These are phyloP conservation scores for Eimeria maxima DNA, from an alignment of 169 alveolate genomes.

Conservation along the genomic window DNA sequence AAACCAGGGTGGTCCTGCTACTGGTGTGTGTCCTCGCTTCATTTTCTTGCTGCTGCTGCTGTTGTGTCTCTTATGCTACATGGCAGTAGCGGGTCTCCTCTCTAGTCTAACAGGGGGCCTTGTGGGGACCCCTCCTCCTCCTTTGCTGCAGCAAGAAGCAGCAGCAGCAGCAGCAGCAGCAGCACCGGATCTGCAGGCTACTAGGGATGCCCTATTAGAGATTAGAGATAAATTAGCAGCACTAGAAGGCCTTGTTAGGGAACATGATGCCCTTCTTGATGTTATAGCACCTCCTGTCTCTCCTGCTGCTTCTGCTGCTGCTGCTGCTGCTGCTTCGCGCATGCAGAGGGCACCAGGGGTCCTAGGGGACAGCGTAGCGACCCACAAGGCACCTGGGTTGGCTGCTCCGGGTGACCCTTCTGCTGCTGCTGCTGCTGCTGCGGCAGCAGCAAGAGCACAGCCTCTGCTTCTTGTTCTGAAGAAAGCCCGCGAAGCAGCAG, in stretches of 20 bases:
- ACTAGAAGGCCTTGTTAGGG: background rate
- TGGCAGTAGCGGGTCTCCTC: background rate
- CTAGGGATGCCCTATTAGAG: background rate
- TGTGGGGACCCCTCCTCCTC: background rate
- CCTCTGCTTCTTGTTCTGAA: constrained; percentile 1
- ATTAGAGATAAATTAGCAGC: background rate
- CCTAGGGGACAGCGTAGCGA: constrained; percentile 4
- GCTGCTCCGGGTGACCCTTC: background rate
- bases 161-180: background rate
- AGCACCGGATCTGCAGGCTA: constrained; percentile 15
- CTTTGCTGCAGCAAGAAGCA: background rate
- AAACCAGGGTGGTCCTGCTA: no score
- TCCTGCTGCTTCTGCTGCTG: constrained; percentile 37
- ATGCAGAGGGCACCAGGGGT: background rate
- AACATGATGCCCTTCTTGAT: background rate
- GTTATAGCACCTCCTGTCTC: background rate
- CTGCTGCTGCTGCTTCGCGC: constrained; percentile 36
- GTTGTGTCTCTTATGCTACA: constrained; percentile 8
- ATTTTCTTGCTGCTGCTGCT: constrained; percentile 43
- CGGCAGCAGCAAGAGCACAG: constrained; percentile 57
- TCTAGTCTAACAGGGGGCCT: background rate
- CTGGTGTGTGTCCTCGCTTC: background rate
- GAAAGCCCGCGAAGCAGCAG: constrained; percentile 25
- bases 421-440: constrained; percentile 1
- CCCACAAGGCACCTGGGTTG: background rate